Evolutionary conservation across 2,329 filamentous ascomycete species (phyloP).

Genomic region (Cordyceps pruinosa): DNA sequence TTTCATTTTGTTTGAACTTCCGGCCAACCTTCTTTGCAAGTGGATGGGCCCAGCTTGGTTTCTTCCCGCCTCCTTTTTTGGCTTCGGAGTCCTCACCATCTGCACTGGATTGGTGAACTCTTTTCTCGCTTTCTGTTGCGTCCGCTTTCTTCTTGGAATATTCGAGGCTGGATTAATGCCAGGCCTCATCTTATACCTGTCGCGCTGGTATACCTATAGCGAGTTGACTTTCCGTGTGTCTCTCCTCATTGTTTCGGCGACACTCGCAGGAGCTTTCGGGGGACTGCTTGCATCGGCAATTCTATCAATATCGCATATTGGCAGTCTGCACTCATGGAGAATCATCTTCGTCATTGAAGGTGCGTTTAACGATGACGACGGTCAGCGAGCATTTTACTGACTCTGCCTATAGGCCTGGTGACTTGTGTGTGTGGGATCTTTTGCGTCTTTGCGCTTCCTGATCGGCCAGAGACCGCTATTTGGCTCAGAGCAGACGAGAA

Average conservation of each 20-base stretch:
- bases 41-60: slow-evolving; percentile 67
- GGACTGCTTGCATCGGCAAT: slow-evolving; percentile 60
- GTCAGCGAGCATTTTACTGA: slow-evolving; percentile 46
- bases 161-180: slow-evolving; percentile 71
- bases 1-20: slow-evolving; percentile 68
- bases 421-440: too few relatives aligned
- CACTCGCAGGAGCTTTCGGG: slow-evolving; percentile 64
- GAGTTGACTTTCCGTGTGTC: slow-evolving; percentile 62
- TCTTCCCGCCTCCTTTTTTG: slow-evolving; percentile 53
- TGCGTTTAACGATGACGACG: slow-evolving; percentile 51
- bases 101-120: slow-evolving; percentile 58
- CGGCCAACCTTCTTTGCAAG: slow-evolving; percentile 62
- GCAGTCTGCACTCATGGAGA: slow-evolving; percentile 50
- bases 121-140: slow-evolving; percentile 44
- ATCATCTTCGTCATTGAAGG: slow-evolving; percentile 69
- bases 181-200: slow-evolving; percentile 67
- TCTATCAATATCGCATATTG: slow-evolving; percentile 52
- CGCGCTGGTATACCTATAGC: slow-evolving; percentile 62
- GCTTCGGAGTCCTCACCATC: slow-evolving; percentile 58
- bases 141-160: slow-evolving; percentile 60
- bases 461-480: slow-evolving; percentile 58
- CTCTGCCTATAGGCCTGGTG: too few relatives aligned
- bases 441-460: slow-evolving; percentile 57
- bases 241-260: slow-evolving; percentile 64
- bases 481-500: slow-evolving; percentile 63